These are phyloP conservation scores for Saposhnikovia divaricata DNA, from an alignment of 129 eudicot species.

Conservation along the genomic window DNA sequence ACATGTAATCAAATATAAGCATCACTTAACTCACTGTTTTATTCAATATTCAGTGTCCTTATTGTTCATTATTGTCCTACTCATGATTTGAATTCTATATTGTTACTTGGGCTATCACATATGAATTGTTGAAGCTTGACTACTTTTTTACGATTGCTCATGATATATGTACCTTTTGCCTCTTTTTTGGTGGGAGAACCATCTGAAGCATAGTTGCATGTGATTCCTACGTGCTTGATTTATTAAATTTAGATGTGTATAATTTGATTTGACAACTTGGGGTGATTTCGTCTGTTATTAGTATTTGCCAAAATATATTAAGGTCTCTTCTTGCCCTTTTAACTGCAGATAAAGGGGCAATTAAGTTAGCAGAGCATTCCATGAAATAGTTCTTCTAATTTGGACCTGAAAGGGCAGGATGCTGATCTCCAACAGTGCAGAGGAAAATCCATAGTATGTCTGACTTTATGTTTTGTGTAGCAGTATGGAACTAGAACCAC, in stretches of 20 bases:
- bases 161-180: background rate
- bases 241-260: background rate
- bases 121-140: background rate
- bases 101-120: background rate
- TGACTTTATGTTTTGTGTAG: no score
- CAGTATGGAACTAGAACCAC: no score
- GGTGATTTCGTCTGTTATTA: background rate
- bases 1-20: no score
- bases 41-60: background rate
- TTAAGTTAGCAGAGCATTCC: constrained; percentile 45
- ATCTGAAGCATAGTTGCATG: background rate
- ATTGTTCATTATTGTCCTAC: background rate
- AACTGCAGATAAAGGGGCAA: constrained; percentile 53
- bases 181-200: background rate
- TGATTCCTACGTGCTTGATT: background rate
- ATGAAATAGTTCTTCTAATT: constrained; percentile 44
- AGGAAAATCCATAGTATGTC: no score
- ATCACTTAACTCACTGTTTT: no score
- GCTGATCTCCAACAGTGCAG: constrained; percentile 24
- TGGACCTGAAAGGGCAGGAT: constrained; percentile 47
- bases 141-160: background rate
- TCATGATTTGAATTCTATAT: background rate
- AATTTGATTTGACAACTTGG: background rate
- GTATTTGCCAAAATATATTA: background rate
- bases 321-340: constrained; percentile 10